Conservation (phyloP, 2,329 filamentous ascomycete species). For the Boeremia exigua region DNA sequence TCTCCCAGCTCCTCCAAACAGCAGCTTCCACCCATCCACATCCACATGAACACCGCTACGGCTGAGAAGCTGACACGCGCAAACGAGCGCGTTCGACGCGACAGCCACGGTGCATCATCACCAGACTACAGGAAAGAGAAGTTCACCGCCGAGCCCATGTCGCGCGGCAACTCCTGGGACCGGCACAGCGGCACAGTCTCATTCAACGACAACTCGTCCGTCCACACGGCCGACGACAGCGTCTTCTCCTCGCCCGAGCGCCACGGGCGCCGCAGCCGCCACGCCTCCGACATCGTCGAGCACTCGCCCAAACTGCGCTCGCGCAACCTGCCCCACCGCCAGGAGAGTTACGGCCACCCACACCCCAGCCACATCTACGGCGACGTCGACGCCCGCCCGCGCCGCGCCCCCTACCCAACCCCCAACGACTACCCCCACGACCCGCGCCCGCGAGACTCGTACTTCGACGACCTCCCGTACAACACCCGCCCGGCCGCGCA, state of each 20-base stretch:
- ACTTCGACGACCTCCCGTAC: constrained; percentile 15
- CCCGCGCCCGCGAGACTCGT: constrained; percentile 7
- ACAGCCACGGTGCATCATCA: constrained; percentile 18
- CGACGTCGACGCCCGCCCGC: constrained; percentile 5
- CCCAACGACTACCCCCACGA: constrained; percentile 17
- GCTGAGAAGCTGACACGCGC: constrained; percentile 19
- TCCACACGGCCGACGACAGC: constrained; percentile 27
- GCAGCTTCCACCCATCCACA: constrained; percentile 28
- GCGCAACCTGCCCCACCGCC: constrained; percentile 2
- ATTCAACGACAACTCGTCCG: constrained; percentile 24
- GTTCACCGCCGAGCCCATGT: constrained; percentile 21
- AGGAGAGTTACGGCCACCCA: constrained; percentile 4
- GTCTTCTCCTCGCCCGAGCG: constrained; percentile 26
- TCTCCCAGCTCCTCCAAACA: constrained; percentile 26
- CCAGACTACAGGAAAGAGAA: constrained; percentile 12
- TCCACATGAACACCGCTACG: constrained; percentile 24
- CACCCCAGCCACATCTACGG: constrained; percentile 19
- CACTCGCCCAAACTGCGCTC: constrained; percentile 1
- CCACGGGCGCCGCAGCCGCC: constrained; percentile 4
- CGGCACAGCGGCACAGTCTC: constrained; percentile 32
- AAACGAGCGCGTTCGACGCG: constrained; percentile 15
- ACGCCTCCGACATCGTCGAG: constrained; percentile 1
- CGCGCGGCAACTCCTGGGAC: constrained; percentile 26
- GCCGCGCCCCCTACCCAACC: constrained; percentile 1
- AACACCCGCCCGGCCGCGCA: constrained; percentile 3